Base-by-base conservation (phyloP, 2,329 filamentous ascomycete genomes). In the Penicillium oxalicum region DNA sequence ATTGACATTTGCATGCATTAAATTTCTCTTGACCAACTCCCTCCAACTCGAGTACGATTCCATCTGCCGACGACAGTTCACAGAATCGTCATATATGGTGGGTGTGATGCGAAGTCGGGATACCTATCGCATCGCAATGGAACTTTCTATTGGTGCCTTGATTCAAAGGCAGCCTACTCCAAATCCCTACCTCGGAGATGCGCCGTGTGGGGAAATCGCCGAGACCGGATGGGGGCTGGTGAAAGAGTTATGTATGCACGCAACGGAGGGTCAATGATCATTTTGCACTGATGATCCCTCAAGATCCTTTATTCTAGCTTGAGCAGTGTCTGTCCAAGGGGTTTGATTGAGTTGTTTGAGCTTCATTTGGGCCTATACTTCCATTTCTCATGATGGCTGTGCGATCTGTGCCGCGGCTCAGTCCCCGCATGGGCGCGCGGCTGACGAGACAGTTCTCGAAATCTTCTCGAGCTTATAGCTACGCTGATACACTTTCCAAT, bases 401-500 rank as follows among this genome's bases (percentile, higher is more conserved):
- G 13, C 55, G 50, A 44, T 46, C 41, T 11, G 46, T 65, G 9
- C 51, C 60, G 40, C 56, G 52, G 48, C 59, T 54, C 51, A 56
- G 40, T 12, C 53, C 55, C 28, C 51, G 33, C 25, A 34, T 44
- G 42, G 43, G 45, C 24, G 9, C 47, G 29, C 50, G 46, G 33
- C 44, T 49, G 32, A 41, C 34, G 26, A 58, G 55, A 38, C 48
- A 48, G 4, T 72, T 72, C 47, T 69, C 68, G 5, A 67, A 61
- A 3, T 66, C 64, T 8, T 53, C 58, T 26, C 59, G 59, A 44
- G 46, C 9, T 5, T 54, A 57, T 5, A 57, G 58, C 25, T 83
- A 83, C 65, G 76, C 77, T 43, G 77, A 83, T 58, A 87, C 84
- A 0, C 77, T 86, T 32, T 70, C 72, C 3, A 86, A 87, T 59